phyloP scores from a whole-genome alignment of 148 eudicot genomes.

The Vaccinium darrowii region DNA sequence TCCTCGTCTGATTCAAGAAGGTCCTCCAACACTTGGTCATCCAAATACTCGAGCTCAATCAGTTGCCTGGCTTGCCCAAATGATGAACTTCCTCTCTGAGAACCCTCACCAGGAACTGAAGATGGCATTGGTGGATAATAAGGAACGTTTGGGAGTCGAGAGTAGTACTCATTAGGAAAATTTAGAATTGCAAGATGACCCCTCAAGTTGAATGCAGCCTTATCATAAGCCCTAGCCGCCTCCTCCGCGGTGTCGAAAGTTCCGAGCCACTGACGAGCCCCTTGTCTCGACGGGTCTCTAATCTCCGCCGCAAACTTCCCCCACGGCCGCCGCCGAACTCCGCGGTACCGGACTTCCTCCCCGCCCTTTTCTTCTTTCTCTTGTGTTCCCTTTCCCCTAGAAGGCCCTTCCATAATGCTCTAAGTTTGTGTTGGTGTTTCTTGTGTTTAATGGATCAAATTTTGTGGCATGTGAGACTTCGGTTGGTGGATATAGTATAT shows the following conservation, averaged over 20 bases:
- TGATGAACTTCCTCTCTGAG: slow-evolving; percentile 20
- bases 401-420: slow-evolving; percentile 34
- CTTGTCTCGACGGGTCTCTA: background rate
- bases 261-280: slow-evolving; percentile 2
- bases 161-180: background rate
- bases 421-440: background rate
- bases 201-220: slow-evolving; percentile 7
- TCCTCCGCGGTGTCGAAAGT: background rate
- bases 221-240: slow-evolving; percentile 6
- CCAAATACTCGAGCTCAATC: slow-evolving; percentile 60
- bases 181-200: background rate
- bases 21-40: slow-evolving; percentile 56
- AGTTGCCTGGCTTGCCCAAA: slow-evolving; percentile 26
- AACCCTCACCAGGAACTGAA: background rate
- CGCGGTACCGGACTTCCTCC: slow-evolving; percentile 27
- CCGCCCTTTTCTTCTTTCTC: slow-evolving; percentile 16
- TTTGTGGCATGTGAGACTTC: background rate
- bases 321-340: slow-evolving; percentile 35
- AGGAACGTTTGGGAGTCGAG: background rate
- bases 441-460: background rate
- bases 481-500: background rate
- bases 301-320: slow-evolving; percentile 34
- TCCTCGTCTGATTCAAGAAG: slow-evolving; percentile 49
- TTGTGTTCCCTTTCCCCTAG: slow-evolving; percentile 1
- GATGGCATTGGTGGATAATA: background rate